Evolutionary conservation across 495 filamentous ascomycete species (phyloP), one percentile per base, ranked within the genome.

Genomic region (Tuber brumale): DNA sequence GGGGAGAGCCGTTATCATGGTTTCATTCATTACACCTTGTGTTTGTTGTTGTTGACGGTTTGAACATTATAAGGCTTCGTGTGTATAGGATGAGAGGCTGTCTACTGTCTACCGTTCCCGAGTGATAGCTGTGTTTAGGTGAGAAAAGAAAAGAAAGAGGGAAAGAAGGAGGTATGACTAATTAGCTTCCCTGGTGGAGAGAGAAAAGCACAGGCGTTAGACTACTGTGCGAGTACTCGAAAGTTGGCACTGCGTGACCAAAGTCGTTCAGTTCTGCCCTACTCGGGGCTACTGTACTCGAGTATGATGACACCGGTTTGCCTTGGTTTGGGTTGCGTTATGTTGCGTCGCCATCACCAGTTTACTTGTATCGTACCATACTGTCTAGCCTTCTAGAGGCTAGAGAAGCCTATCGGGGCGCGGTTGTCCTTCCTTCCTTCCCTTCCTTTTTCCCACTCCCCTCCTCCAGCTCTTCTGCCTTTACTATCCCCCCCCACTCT

Each of bases 341-440:
- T n/a, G 57, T 66, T 66, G 57, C 57, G 57, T 66, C 57, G 57
- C 57, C 57, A 66, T 66, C 57, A 66, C 27, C 57, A 66, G 57
- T 39, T 39, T 39, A 39, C 37, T 39, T 39, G 37, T 66, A 31
- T 8, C n/a, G 57, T 18, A 16, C 12, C n/a, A 66, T 66, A 31
- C 57, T 3, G 12, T n/a, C 57, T 31, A 66, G 51, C 51, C 23
- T 61, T 19, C n/a, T 31, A 61, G 51, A 61, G 48, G n/a, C 48
- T n/a, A 57, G 57, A 39, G 12, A 66, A 66, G 31, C 27, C 3
- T 66, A 31, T 10, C n/a, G n/a, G 57, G 57, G 57, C 10, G 27
- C 31, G 12, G 57, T 16, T 3, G 10, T 66, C 23, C 48, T n/a
- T 57, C 27, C 27, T 31, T 66, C n/a, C n/a, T 31, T 66, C 57